These are phyloP conservation scores for Cystobasidiaceae sp. DNA, from an alignment of 1,284 basidiomycete genomes.

Conservation along the genomic window DNA sequence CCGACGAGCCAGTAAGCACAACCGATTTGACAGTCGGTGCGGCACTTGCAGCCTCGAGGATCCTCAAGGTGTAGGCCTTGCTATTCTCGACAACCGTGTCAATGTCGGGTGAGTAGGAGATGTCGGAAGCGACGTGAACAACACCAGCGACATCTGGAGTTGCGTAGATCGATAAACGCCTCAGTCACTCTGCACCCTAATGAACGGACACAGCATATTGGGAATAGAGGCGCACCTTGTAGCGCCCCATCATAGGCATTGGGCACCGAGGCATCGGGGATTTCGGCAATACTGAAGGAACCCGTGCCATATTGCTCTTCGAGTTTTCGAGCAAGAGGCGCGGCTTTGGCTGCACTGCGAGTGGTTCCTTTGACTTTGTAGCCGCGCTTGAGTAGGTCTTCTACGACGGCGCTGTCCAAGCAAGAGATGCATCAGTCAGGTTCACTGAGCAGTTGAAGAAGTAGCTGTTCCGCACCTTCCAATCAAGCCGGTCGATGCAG, in stretches of 20 bases:
- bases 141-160: not conserved
- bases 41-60: slow-evolving; percentile 2
- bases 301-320: slow-evolving; percentile 2
- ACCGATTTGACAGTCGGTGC: slow-evolving; percentile 20
- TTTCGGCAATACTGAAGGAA: not conserved
- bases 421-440: not conserved
- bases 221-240: not conserved
- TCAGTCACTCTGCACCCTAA: too few species aligned
- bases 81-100: not conserved
- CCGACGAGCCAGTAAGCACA: slow-evolving; percentile 27
- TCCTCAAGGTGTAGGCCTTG: not conserved
- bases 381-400: not conserved
- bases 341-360: not conserved
- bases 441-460: too few species aligned
- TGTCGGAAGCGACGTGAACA: not conserved
- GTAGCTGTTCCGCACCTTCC: too few species aligned
- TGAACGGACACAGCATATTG: not conserved
- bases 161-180: not conserved
- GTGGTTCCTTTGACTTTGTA: not conserved
- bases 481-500: too few species aligned
- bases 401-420: not conserved
- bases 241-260: not conserved
- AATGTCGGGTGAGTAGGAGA: not conserved
- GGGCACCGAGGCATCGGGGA: not conserved
- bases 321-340: not conserved